Base-by-base conservation (phyloP, 345 rosid genomes). In the Nephelium lappaceum region DNA sequence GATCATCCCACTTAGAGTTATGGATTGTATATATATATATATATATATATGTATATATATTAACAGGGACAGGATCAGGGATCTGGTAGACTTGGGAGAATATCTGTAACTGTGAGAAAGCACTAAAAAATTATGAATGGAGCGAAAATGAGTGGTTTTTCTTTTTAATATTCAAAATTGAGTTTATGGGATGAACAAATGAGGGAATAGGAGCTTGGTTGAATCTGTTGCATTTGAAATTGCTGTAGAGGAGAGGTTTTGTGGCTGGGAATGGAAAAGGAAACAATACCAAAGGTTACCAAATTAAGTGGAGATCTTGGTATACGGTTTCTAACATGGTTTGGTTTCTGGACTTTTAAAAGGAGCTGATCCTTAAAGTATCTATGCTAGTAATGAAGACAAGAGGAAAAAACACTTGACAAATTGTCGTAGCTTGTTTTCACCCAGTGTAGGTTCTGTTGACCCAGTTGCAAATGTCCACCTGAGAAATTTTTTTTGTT, bases 191-290 rank as follows among this genome's bases (percentile, higher is more conserved):
- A 14, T 69, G 55, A n/a, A n/a, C 21, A 39, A 55, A 12, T 0
- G 41, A 9, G 49, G 27, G 65, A 18, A 38, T 6, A 12, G 19
- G 42, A 55, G 75, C 23, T 51, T 49, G 16, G 43, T 41, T 27
- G 27, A 31, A 38, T 53, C 45, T 72, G 45, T 55, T 55, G 77
- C 68, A 73, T 43, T 19, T 14, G 58, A 61, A 73, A 23, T 74
- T 73, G 76, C 16, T 58, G 31, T 39, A 72, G 66, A 72, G 9
- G 11, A 45, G 31, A 8, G 16, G 75, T 25, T 18, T 25, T 25
- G 24, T 8, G 27, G 63, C 55, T 71, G 25, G 61, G 64, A 55
- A 31, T 53, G 31, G 75, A 21, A 72, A 55, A n/a, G 41, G 65
- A 36, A 36, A 71, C 62, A 55, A 57, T 14, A 15, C 11, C 21